Evolutionary conservation across 75 land plant genomes (phyloP), one percentile per base, ranked within the genome.

Genomic region (Azolla pinnata): DNA sequence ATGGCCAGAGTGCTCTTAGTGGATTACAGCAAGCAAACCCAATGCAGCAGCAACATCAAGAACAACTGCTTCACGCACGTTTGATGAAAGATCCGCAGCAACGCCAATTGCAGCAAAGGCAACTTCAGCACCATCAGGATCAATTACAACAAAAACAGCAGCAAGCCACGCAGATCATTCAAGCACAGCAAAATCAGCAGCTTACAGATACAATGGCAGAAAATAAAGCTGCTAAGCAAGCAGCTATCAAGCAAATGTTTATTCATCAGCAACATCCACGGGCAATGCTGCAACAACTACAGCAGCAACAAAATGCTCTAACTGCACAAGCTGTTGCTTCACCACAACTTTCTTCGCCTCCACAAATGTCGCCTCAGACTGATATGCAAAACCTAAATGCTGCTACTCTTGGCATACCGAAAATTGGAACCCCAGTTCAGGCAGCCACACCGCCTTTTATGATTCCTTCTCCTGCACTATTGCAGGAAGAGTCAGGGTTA

Each of bases 331-430:
- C 92, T 34, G 74, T 90, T 44, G 65, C 82, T 50, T 95, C 99
- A 18, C 96, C 90, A 35, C 99, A 88, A 59, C 67, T 87, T 18
- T 56, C 78, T 28, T 14, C 38, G 5, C 20, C 44, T 14, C 87
- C 87, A 53, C 89, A 92, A 66, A 60, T 83, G 50, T 92, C 97
- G 5, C 97, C 95, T 60, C 97, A 92, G 53, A 54, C 79, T 32
- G 97, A 92, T 60, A 86, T 80, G 57, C 82, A 81, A 57, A 71
- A 34, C 57, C 16, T 79, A 53, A 45, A 62, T 28, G 32, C 68
- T 45, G 19, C 68, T 33, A 49, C 80, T 46, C 28, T 73, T n/a
- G 17, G 23, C 14, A 17, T 67, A 33, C 54, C 82, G 1, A 88
- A 88, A 72, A 56, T 66, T 64, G 83, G 86, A 51, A 85, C 85